phyloP scores from a whole-genome alignment of 768 basidiomycete species.

The Boletus patriciae region DNA sequence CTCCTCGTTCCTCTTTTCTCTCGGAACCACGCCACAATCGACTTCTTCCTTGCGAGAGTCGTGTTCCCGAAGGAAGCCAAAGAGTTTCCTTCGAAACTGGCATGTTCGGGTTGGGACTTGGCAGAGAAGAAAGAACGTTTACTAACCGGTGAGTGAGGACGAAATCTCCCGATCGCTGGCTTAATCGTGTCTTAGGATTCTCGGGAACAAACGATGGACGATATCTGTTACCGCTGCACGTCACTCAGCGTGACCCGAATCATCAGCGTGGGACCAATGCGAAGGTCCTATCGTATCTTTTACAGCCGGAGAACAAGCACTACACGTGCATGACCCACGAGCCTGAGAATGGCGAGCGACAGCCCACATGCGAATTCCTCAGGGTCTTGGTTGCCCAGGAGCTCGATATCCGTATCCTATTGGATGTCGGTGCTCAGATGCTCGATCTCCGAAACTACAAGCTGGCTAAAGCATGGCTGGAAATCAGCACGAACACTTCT shows the following conservation, averaged over 20 bases:
- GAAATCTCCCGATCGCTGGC: not conserved
- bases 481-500: constrained; percentile 21
- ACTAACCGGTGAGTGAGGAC: constrained; percentile 10
- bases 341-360: constrained; percentile 3
- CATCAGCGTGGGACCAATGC: no score
- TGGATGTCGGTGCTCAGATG: constrained; percentile 25
- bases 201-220: constrained; percentile 57
- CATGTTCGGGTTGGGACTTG: constrained; percentile 55
- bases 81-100: constrained; percentile 28
- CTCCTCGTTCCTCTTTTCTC: constrained; percentile 38
- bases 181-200: constrained; percentile 28
- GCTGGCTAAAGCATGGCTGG: constrained; percentile 30
- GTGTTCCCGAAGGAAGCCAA: constrained; percentile 51
- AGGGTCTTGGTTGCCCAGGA: constrained; percentile 31
- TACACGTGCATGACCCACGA: constrained; percentile 29
- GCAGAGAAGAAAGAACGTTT: constrained; percentile 19
- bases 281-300: no score
- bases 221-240: constrained; percentile 21
- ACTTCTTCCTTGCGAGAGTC: constrained; percentile 47
- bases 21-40: constrained; percentile 38
- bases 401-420: constrained; percentile 42
- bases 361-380: constrained; percentile 28
- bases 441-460: constrained; percentile 45
- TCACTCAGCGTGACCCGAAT: constrained; percentile 23
- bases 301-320: not conserved